These are phyloP conservation scores for Kazachstania psychrophila DNA, from an alignment of 805 yeast species.

Conservation along the genomic window DNA sequence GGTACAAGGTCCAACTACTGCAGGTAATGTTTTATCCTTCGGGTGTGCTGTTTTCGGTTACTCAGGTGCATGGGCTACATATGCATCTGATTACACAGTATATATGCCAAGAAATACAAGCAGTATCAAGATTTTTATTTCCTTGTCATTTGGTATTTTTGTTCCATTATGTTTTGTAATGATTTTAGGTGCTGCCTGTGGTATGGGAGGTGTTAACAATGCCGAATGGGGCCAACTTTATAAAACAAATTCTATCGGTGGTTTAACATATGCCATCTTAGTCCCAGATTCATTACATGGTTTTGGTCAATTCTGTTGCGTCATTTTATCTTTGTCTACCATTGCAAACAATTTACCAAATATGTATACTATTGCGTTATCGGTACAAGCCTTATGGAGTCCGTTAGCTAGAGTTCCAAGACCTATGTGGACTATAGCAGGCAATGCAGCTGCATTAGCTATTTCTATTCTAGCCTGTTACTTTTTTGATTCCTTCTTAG, in stretches of 20 bases:
- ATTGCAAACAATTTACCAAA: constrained; percentile 88
- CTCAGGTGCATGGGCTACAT: constrained; percentile 94
- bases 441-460: constrained; percentile 69
- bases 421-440: constrained; percentile 67
- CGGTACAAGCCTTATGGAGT: constrained; percentile 77
- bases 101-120: constrained; percentile 65
- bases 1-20: constrained; percentile 52
- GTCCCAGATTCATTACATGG: constrained; percentile 76
- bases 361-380: constrained; percentile 79
- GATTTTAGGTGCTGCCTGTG: constrained; percentile 80
- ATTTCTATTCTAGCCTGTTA: constrained; percentile 84
- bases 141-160: constrained; percentile 52
- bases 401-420: constrained; percentile 68
- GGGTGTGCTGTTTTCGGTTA: constrained; percentile 82
- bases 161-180: constrained; percentile 61
- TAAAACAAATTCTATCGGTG: constrained; percentile 58
- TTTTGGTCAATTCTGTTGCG: constrained; percentile 85
- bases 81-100: constrained; percentile 84
- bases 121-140: constrained; percentile 49
- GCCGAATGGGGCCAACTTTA: constrained; percentile 42
- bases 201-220: constrained; percentile 51
- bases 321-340: constrained; percentile 71
- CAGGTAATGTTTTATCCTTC: constrained; percentile 69
- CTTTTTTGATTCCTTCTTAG: constrained; percentile 60
- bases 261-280: constrained; percentile 66